A percentile compares a stretch with the other conserved stretches of the same genome.
Conservation (phyloP, 1,284 basidiomycete genomes). For the Leccinum pachyderme region DNA sequence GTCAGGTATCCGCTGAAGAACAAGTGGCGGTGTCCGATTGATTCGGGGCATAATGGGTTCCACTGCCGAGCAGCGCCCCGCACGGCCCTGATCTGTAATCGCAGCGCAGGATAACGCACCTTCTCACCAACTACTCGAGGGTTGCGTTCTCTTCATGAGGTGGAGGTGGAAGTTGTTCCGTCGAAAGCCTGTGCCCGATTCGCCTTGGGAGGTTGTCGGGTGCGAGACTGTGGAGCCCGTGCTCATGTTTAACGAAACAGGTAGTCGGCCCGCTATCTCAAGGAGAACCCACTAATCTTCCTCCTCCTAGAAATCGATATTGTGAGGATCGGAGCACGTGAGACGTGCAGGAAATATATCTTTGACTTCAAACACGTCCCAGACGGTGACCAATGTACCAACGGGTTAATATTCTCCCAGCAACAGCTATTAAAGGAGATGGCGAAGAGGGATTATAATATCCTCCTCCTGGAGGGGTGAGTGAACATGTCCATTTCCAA, state of each 20-base stretch:
- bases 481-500: slow-evolving; percentile 15
- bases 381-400: slow-evolving; percentile 40
- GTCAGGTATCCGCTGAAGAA: slow-evolving; percentile 3
- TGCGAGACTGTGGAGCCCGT: slow-evolving; percentile 62
- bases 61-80: slow-evolving; percentile 10
- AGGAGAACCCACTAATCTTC: slow-evolving; percentile 9
- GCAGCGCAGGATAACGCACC: slow-evolving; percentile 15
- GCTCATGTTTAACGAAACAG: slow-evolving; percentile 60
- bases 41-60: slow-evolving; percentile 12
- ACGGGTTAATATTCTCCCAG: slow-evolving; percentile 60
- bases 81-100: slow-evolving; percentile 13
- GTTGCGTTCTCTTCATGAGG: slow-evolving; percentile 24
- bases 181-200: slow-evolving; percentile 44
- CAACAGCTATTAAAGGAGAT: slow-evolving; percentile 60
- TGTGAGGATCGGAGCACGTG: slow-evolving; percentile 45
- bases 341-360: slow-evolving; percentile 58
- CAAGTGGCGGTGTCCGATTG: slow-evolving; percentile 22
- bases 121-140: slow-evolving; percentile 15
- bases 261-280: slow-evolving; percentile 36
- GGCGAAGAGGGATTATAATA: slow-evolving; percentile 56
- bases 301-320: slow-evolving; percentile 56
- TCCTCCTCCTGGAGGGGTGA: slow-evolving; percentile 66
- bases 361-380: slow-evolving; percentile 54
- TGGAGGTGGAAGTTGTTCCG: slow-evolving; percentile 41
- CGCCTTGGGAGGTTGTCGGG: slow-evolving; percentile 75